Percentiles rank a stretch among this genome's conserved stretches.
phyloP scores from a whole-genome alignment of 2,329 filamentous ascomycete genomes.

The Zymoseptoria brevis region DNA sequence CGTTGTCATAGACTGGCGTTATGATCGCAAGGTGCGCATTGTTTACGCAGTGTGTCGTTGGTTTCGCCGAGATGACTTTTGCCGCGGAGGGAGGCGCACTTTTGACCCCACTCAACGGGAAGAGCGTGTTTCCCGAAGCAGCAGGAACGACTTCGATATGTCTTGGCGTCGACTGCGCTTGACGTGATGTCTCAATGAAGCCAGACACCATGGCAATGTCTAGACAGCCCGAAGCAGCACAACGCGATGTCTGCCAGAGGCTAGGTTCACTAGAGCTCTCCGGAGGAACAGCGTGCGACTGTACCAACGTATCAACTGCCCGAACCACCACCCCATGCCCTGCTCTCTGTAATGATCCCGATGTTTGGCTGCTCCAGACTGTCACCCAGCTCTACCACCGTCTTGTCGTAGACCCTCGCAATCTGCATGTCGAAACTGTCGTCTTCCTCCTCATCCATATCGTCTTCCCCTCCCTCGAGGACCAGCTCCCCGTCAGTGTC shows the following conservation, averaged over 20 bases:
- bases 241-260: not conserved
- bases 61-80: not conserved
- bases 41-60: not conserved
- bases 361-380: constrained; percentile 48
- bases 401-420: constrained; percentile 70
- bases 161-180: not conserved
- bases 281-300: not conserved
- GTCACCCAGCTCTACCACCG: constrained; percentile 65
- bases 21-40: not conserved
- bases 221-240: not conserved
- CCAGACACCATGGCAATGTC: not conserved
- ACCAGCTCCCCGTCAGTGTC: constrained; percentile 33
- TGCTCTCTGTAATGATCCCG: constrained; percentile 39
- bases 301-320: not conserved
- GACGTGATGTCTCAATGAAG: not conserved
- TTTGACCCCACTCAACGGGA: not conserved
- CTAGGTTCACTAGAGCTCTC: not conserved
- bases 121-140: not conserved
- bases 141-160: not conserved
- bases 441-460: constrained; percentile 26
- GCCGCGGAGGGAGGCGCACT: not conserved
- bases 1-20: not conserved
- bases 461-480: constrained; percentile 23
- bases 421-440: constrained; percentile 57
- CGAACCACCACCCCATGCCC: constrained; percentile 6